Evolutionary conservation across 805 yeast species (phyloP).

Genomic region (Metschnikowia cerradonensis): DNA sequence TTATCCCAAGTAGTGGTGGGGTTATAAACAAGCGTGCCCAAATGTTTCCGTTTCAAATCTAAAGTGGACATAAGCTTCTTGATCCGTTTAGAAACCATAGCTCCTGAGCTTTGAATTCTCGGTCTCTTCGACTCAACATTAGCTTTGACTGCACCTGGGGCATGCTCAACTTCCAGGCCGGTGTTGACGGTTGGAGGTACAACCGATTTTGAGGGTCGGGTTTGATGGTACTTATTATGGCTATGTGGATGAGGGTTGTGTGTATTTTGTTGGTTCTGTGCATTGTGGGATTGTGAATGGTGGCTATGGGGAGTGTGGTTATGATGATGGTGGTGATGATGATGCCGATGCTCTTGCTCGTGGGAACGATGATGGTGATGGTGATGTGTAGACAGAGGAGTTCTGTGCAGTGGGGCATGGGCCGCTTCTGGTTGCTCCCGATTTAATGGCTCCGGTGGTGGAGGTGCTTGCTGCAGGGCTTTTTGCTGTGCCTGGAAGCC

Average conservation of each 20-base stretch:
- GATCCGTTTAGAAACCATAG: slow-evolving; percentile 18
- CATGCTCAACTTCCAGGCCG: not conserved
- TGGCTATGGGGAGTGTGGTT: not conserved
- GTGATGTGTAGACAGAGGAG: slow-evolving; percentile 4
- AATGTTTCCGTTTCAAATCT: slow-evolving; percentile 30
- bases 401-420: not conserved
- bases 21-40: slow-evolving; percentile 43
- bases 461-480: not conserved
- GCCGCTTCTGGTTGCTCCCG: not conserved
- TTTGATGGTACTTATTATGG: slow-evolving; percentile 3
- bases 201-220: slow-evolving; percentile 11
- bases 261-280: slow-evolving; percentile 7
- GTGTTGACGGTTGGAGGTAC: not conserved
- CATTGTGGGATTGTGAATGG: slow-evolving; percentile 11
- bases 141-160: not conserved
- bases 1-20: slow-evolving; percentile 50
- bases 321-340: slow-evolving; percentile 1
- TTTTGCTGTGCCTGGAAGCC: not conserved
- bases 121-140: not conserved
- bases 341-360: slow-evolving; percentile 4
- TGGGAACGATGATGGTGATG: slow-evolving; percentile 11
- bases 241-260: slow-evolving; percentile 9
- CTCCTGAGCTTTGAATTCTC: slow-evolving; percentile 3
- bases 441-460: not conserved
- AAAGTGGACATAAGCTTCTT: slow-evolving; percentile 16